These are phyloP conservation scores for Bruguiera sexangula DNA, from an alignment of 345 rosid genomes.

Conservation along the genomic window DNA sequence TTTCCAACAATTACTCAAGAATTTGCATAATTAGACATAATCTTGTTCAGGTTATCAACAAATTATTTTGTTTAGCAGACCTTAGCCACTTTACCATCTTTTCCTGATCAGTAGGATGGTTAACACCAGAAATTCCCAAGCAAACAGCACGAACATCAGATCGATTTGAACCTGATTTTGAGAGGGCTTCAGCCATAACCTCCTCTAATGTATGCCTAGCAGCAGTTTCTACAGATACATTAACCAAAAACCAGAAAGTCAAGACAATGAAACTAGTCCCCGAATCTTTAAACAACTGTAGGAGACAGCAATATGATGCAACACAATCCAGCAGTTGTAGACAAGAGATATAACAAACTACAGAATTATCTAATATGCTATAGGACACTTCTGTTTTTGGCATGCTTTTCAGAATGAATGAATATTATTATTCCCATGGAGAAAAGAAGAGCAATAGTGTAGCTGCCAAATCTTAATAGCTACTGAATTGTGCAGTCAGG, in stretches of 20 bases:
- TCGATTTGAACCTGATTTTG: constrained; percentile 53
- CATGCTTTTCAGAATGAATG: too few species aligned
- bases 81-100: constrained; percentile 81
- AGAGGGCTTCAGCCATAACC: constrained; percentile 80
- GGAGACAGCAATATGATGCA: neutral
- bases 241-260: constrained; percentile 5
- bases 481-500: too few species aligned
- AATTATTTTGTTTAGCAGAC: constrained; percentile 26
- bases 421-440: too few species aligned
- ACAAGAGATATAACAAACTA: neutral
- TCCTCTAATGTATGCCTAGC: constrained; percentile 80
- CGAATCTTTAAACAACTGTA: neutral
- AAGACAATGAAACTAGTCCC: neutral
- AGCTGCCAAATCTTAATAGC: too few species aligned
- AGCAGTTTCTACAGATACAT: constrained; percentile 53
- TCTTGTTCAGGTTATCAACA: neutral
- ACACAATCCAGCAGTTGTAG: neutral
- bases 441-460: too few species aligned
- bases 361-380: too few species aligned
- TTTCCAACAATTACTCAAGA: too few species aligned
- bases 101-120: constrained; percentile 86
- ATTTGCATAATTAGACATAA: too few species aligned
- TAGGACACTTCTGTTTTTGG: too few species aligned
- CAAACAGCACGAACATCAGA: constrained; percentile 80
- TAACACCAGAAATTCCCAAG: constrained; percentile 94